Percentiles rank a stretch among this genome's conserved stretches.
These are phyloP conservation scores for Suillus weaverae DNA, from an alignment of 768 basidiomycete species.

Conservation along the genomic window DNA sequence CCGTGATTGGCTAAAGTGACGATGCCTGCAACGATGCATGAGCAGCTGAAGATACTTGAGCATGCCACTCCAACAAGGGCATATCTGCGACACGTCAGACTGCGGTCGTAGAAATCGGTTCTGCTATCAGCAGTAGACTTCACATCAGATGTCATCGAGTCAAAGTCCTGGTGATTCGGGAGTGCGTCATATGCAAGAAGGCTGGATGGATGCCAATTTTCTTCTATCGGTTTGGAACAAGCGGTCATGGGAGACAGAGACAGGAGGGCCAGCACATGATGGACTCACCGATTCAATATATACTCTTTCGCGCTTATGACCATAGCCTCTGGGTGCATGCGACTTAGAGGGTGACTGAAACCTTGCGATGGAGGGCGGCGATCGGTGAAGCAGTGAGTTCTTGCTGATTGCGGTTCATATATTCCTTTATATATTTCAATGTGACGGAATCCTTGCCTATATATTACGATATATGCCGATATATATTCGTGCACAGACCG, in stretches of 20 bases:
- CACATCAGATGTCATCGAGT: constrained; percentile 20
- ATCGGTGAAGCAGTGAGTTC: no score
- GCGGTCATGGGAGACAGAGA: background rate
- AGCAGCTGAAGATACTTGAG: constrained; percentile 21
- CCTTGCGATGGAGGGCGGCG: no score
- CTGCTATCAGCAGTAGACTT: constrained; percentile 20
- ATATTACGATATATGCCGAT: no score
- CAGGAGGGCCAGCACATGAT: background rate
- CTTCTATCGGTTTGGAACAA: background rate
- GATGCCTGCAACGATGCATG: constrained; percentile 25
- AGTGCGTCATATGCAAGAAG: background rate
- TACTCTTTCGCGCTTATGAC: background rate
- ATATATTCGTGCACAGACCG: no score
- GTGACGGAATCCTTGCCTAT: no score
- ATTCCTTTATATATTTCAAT: no score
- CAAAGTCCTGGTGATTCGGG: constrained; percentile 13
- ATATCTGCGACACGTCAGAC: constrained; percentile 23
- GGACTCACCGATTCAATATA: background rate
- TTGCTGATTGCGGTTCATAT: no score
- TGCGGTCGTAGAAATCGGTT: constrained; percentile 30
- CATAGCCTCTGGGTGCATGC: background rate
- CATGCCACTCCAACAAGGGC: constrained; percentile 26
- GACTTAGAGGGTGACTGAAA: background rate
- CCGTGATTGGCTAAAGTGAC: constrained; percentile 17
- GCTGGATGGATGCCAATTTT: background rate